Conservation (phyloP, 1,284 basidiomycete species). For the Ceratobasidium sp. region DNA sequence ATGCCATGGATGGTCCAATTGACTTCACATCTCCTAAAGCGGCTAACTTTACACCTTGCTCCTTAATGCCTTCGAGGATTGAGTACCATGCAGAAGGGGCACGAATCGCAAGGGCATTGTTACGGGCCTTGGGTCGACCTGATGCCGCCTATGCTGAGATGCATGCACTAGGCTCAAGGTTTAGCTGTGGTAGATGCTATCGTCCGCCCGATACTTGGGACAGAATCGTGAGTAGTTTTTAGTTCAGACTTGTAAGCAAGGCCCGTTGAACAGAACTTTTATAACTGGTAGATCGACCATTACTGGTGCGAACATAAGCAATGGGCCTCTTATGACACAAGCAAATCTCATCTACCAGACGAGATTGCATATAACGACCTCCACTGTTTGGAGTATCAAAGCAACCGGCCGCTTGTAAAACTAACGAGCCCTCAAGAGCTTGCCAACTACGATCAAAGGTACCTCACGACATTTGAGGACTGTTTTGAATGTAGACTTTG, state of each 20-base stretch:
- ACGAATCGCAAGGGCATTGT: constrained; percentile 11
- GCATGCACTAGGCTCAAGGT: constrained; percentile 19
- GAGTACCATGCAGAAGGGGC: constrained; percentile 16
- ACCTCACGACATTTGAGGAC: neutral
- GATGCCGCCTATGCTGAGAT: constrained; percentile 32
- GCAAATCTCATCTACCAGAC: neutral
- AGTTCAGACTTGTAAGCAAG: neutral
- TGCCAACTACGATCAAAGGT: constrained; percentile 1
- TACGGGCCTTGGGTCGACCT: constrained; percentile 23
- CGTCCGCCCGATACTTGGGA: constrained; percentile 24
- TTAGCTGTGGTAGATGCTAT: constrained; percentile 29
- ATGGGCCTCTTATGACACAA: constrained; percentile 2
- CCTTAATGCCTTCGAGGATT: neutral
- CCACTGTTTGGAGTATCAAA: constrained; percentile 1
- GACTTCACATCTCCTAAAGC: neutral
- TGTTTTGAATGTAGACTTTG: constrained; percentile 25
- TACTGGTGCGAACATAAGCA: constrained; percentile 20
- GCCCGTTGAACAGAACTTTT: neutral
- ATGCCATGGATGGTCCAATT: neutral
- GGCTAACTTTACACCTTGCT: neutral
- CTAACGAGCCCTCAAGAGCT: constrained; percentile 23
- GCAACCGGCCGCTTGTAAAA: constrained; percentile 21
- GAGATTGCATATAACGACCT: constrained; percentile 25
- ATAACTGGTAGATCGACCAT: constrained; percentile 20
- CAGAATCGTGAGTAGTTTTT: constrained; percentile 5